Evolutionary conservation across 176 grass and related monocot species (phyloP), one percentile per base, ranked within the genome.

Genomic region (Hsuehochloa calcarea): DNA sequence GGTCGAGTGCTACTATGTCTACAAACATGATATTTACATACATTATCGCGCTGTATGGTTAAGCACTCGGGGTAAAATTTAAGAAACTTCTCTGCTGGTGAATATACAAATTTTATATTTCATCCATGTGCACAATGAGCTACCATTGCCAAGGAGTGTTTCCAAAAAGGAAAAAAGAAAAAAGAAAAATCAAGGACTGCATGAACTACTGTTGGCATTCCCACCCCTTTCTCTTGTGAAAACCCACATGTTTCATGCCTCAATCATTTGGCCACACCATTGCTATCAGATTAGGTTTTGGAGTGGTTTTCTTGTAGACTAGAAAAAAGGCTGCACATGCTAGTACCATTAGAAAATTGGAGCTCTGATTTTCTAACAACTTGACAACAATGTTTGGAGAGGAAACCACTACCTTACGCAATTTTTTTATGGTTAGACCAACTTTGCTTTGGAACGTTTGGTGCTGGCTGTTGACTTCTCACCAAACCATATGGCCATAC

Each of bases 341-440:
- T 0, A 23, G 7, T 7, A 58, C 55, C 45, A 58, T 11, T 71
- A 39, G 23, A 86, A 66, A 86, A 12, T 0, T 19, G 5, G 64
- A 56, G 37, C 72, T 78, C 68, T 54, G 45, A 77, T 72, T 56
- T 26, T 52, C 72, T 34, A 86, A 72, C 88, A 52, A 78, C 78
- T 71, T 78, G 84, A 64, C 80, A 84, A 72, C 79, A 72, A 86
- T 25, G 88, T 65, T 78, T 78, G 6, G 46, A 59, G 65, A 77
- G 41, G 68, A 67, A 90, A 86, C 83, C 72, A 86, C 72, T 38
- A 72, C 45, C 65, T 77, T 5, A 70, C 70, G 13, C 49, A 34
- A 8, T 1, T 23, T 26, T 72, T 66, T 78, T 66, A 86, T 86
- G 79, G 88, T 86, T 90, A 81, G 79, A 82, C 84, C 88, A 62